phyloP scores from a whole-genome alignment of 2,329 filamentous ascomycete genomes.

The Paramyrothecium sp. region DNA sequence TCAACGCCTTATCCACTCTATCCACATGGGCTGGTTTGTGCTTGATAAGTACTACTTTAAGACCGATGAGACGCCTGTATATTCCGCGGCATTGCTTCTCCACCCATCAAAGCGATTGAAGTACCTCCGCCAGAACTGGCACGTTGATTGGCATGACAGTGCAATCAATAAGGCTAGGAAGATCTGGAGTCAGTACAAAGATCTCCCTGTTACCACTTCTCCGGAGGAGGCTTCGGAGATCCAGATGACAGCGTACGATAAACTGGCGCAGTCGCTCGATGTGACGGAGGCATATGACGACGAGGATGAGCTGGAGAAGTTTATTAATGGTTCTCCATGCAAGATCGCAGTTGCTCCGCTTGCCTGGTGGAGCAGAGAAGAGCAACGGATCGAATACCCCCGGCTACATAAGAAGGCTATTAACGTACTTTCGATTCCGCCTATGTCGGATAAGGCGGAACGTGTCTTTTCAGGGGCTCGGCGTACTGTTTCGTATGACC shows the following conservation, averaged over 20 bases:
- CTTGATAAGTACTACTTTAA: slow-evolving; percentile 11
- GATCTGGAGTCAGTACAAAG: slow-evolving; percentile 2
- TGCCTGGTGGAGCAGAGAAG: slow-evolving; percentile 6
- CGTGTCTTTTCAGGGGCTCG: slow-evolving; percentile 4
- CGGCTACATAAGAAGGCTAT: slow-evolving; percentile 3
- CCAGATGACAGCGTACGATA: background rate
- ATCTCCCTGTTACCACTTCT: background rate
- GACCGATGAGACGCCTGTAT: slow-evolving; percentile 7
- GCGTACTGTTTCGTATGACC: slow-evolving; percentile 6
- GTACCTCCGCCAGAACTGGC: background rate
- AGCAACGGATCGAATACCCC: slow-evolving; percentile 6
- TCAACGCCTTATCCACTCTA: slow-evolving; percentile 2
- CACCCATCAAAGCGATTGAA: background rate
- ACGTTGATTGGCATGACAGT: slow-evolving; percentile 1
- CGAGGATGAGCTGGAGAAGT: slow-evolving; percentile 8
- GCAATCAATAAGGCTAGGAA: background rate
- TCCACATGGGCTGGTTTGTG: slow-evolving; percentile 12
- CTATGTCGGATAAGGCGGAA: slow-evolving; percentile 7
- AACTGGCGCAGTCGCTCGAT: background rate
- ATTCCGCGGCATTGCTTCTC: slow-evolving; percentile 10
- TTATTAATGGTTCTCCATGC: slow-evolving; percentile 7
- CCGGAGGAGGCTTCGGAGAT: no score
- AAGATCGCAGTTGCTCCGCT: no score
- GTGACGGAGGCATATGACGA: slow-evolving; percentile 1
- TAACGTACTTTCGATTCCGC: slow-evolving; percentile 6